These are phyloP conservation scores for Yarrowia sp. DNA, from an alignment of 805 yeast species.

Conservation along the genomic window DNA sequence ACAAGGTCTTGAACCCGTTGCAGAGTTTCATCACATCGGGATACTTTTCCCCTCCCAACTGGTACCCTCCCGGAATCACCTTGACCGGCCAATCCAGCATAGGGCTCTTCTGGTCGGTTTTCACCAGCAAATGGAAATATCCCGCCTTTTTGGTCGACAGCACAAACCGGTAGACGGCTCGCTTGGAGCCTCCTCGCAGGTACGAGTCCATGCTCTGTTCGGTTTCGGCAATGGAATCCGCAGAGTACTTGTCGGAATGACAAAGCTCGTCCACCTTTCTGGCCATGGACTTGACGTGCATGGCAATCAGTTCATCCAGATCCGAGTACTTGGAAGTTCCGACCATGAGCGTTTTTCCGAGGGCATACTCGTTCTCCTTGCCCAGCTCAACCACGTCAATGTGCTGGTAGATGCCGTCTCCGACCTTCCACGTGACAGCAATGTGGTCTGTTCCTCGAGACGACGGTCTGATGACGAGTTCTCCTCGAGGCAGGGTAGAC, in stretches of 20 bases:
- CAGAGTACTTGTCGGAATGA: constrained; percentile 85
- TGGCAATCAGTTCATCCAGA: constrained; percentile 89
- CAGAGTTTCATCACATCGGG: constrained; percentile 89
- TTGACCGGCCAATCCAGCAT: constrained; percentile 88
- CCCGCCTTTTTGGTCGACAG: constrained; percentile 92
- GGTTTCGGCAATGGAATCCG: constrained; percentile 79
- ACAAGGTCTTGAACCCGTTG: constrained; percentile 87
- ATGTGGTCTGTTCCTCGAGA: constrained; percentile 87
- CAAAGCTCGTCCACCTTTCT: constrained; percentile 83
- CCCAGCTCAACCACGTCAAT: constrained; percentile 81
- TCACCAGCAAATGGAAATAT: constrained; percentile 87
- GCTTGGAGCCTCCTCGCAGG: constrained; percentile 87
- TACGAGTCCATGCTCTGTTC: constrained; percentile 86
- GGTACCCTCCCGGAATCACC: constrained; percentile 87
- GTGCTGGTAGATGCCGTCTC: constrained; percentile 89
- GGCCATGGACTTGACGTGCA: constrained; percentile 84
- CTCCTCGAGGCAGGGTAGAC: constrained; percentile 89
- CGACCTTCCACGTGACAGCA: constrained; percentile 96
- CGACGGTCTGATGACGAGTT: constrained; percentile 92
- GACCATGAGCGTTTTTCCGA: constrained; percentile 67
- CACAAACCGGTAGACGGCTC: constrained; percentile 90
- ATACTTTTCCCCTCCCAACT: constrained; percentile 77
- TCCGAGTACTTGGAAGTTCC: constrained; percentile 79
- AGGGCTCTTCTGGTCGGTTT: constrained; percentile 58
- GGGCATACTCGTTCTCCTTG: constrained; percentile 65